A percentile compares a stretch with the other conserved stretches of the same genome.
These are phyloP conservation scores for Stylosanthes scabra DNA, from an alignment of 331 rosid species.

Conservation along the genomic window DNA sequence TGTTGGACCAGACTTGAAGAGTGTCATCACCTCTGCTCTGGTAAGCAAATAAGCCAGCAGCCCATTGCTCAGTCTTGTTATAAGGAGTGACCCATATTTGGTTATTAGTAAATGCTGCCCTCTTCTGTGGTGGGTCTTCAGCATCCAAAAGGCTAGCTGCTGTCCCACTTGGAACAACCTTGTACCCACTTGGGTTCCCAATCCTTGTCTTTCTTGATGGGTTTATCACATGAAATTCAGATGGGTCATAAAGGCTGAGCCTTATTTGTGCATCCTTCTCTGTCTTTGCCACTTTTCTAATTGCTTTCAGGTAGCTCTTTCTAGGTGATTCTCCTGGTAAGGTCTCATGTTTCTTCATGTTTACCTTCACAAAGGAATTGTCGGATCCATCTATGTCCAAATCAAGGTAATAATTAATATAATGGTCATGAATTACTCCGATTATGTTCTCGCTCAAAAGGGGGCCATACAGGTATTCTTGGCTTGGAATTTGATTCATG, in stretches of 20 bases:
- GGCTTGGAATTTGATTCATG: slow-evolving; percentile 47
- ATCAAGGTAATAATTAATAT: slow-evolving; percentile 70
- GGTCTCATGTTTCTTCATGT: slow-evolving; percentile 53
- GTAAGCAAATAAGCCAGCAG: slow-evolving; percentile 75
- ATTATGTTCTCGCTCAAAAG: slow-evolving; percentile 77
- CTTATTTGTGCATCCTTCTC: slow-evolving; percentile 83
- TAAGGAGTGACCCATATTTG: slow-evolving; percentile 96
- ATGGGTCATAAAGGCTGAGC: slow-evolving; percentile 74
- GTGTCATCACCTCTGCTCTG: slow-evolving; percentile 84
- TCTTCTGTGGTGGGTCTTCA: slow-evolving; percentile 82
- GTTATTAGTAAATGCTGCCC: slow-evolving; percentile 87
- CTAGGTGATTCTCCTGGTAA: slow-evolving; percentile 68
- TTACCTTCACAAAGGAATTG: slow-evolving; percentile 78
- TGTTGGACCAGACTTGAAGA: slow-evolving; percentile 77
- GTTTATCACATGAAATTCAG: slow-evolving; percentile 78
- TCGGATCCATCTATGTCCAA: slow-evolving; percentile 85
- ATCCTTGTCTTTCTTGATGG: slow-evolving; percentile 64
- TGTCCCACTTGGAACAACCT: slow-evolving; percentile 75
- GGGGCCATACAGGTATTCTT: slow-evolving; percentile 74
- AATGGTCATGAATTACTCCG: slow-evolving; percentile 92
- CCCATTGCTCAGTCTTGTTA: slow-evolving; percentile 82
- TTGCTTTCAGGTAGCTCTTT: slow-evolving; percentile 77
- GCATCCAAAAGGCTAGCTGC: slow-evolving; percentile 77
- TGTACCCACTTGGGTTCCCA: slow-evolving; percentile 90
- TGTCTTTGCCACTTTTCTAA: slow-evolving; percentile 72